Base-by-base conservation (phyloP, 2,329 filamentous ascomycete genomes). In the Hymenoscyphus albidus region DNA sequence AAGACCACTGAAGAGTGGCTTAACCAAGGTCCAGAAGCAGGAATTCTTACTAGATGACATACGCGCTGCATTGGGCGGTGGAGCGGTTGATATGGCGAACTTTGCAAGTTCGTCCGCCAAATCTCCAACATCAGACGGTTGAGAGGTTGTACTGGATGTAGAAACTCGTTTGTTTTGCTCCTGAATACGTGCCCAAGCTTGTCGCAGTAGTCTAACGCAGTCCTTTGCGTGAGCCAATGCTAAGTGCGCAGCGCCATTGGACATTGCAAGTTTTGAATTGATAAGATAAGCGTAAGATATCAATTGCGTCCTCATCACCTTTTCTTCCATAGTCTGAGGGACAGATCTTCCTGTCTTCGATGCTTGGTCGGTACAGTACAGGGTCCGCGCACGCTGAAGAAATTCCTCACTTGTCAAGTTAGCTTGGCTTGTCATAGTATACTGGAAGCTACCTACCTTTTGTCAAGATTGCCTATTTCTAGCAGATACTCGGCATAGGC, bases 21-120 rank as follows among this genome's bases (percentile, higher is more conserved):
- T 85, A 7, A 95, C 87, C 22, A 97, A 80, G 5, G 84, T 82
- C 94, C 94, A 98, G 71, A 94, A 93, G 2, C 85, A 83, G 0
- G 92, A 87, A 61, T 87, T 87, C 82, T 81, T 31, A 79, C 76
- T 40, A 54, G 64, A 18, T 65, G 65, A 7, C 59, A 59, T 7
- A 61, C 60, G 31, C 55, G 54, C 27, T 57, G 54, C 22, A 32
- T 80, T 79, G 57, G 77, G 78, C 1, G 78, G 77, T 42, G 78
- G 77, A 22, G 78, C 71, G 60, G 72, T 67, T 39, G 72, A 78
- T 16, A 77, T 66, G 61, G 65, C 75, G 56, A 78, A 64, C 18
- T 74, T 69, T n/a, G 75, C 77, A 54, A 77, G 65, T 35, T 74
- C 72, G 54, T 75, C 70, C 18, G 70, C 58, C 9, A 76, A 51